A percentile compares a stretch with the other conserved stretches of the same genome.
Conservation (phyloP, 805 yeast genomes). For the Spathaspora passalidarum region DNA sequence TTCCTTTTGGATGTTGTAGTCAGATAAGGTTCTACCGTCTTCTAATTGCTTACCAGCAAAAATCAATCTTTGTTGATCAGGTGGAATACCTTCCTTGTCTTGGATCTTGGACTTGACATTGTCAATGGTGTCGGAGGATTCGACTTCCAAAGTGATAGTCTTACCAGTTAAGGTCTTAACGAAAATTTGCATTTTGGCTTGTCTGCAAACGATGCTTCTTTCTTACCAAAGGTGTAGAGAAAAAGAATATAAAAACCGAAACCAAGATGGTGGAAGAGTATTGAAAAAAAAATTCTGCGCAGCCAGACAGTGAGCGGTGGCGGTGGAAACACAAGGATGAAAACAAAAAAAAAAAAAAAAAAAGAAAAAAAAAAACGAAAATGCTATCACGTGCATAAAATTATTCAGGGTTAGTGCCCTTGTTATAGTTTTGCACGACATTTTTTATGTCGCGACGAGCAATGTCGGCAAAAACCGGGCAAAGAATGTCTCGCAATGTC, state of each 20-base stretch:
- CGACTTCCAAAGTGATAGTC: slow-evolving; percentile 98
- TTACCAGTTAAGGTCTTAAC: slow-evolving; percentile 99
- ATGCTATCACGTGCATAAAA: neutral
- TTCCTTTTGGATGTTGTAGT: slow-evolving; percentile 99
- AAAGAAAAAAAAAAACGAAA: neutral
- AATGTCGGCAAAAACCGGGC: too few relatives aligned
- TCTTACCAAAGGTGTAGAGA: slow-evolving; percentile 32
- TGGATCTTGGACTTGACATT: slow-evolving; percentile 98
- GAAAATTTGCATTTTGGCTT: slow-evolving; percentile 81
- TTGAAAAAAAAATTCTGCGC: slow-evolving; percentile 3
- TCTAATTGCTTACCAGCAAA: slow-evolving; percentile 99
- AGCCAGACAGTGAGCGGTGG: neutral
- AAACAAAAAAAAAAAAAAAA: neutral
- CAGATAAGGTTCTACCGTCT: slow-evolving; percentile 98
- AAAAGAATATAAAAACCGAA: slow-evolving; percentile 1
- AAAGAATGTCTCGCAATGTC: too few relatives aligned
- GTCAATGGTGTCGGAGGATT: slow-evolving; percentile 98
- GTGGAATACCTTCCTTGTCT: slow-evolving; percentile 99
- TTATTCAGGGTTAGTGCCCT: neutral
- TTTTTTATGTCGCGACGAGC: neutral
- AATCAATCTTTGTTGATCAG: slow-evolving; percentile 99
- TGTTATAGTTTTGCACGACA: too few relatives aligned
- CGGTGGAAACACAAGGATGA: neutral
- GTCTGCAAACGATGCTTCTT: slow-evolving; percentile 47
- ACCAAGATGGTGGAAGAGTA: neutral